Evolutionary conservation across 2,329 filamentous ascomycete genomes (phyloP).

Genomic region (Fusarium incarnatum): DNA sequence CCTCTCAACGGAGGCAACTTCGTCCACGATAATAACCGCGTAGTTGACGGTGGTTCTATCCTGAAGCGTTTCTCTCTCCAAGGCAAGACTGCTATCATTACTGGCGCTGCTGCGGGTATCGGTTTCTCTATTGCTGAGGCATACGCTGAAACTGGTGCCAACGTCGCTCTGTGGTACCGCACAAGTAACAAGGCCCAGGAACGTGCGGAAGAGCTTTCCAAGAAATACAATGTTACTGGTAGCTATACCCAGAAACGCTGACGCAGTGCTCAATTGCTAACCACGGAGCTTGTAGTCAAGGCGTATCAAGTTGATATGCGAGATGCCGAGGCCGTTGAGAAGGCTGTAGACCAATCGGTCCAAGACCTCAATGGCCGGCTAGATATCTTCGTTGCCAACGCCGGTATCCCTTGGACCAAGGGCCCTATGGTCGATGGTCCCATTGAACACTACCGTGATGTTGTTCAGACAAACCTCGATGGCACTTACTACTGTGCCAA

Average conservation of each 20-base stretch:
- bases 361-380: constrained; percentile 77
- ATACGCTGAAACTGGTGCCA: constrained; percentile 74
- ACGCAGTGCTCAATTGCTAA: background rate
- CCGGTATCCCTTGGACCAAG: constrained; percentile 78
- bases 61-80: constrained; percentile 68
- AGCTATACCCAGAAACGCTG: constrained; percentile 36
- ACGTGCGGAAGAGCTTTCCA: constrained; percentile 69
- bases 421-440: constrained; percentile 73
- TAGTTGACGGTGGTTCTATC: constrained; percentile 42
- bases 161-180: constrained; percentile 76
- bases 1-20: constrained; percentile 45
- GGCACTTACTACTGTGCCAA: constrained; percentile 80
- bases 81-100: constrained; percentile 74
- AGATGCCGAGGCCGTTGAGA: constrained; percentile 60
- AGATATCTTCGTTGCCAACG: constrained; percentile 82
- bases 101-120: constrained; percentile 72
- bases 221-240: constrained; percentile 73
- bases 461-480: constrained; percentile 76
- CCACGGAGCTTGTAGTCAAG: constrained; percentile 57
- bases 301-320: constrained; percentile 71
- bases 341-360: constrained; percentile 62
- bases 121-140: constrained; percentile 71
- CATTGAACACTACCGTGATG: constrained; percentile 73
- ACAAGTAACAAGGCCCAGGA: constrained; percentile 70
- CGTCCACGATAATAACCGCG: constrained; percentile 38